A percentile compares a stretch with the other conserved stretches of the same genome.
Evolutionary conservation across 2,329 filamentous ascomycete species (phyloP).

Genomic region (Fusarium chuoi): DNA sequence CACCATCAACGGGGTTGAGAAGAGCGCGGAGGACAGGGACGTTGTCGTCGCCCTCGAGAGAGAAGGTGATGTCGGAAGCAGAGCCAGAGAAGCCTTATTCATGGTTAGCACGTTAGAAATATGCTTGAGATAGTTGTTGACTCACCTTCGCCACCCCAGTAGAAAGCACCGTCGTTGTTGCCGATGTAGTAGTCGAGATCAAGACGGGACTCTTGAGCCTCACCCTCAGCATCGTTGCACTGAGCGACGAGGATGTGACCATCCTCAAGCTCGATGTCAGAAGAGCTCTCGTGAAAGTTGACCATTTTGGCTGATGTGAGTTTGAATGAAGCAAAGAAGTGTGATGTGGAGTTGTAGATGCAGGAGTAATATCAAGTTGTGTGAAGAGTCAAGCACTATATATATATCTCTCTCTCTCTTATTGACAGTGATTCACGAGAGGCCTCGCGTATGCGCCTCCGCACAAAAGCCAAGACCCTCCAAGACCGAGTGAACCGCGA

Average conservation of each 20-base stretch:
- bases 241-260: slow-evolving; percentile 59
- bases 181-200: slow-evolving; percentile 63
- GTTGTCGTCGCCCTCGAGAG: slow-evolving; percentile 59
- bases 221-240: slow-evolving; percentile 54
- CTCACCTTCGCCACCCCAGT: slow-evolving; percentile 55
- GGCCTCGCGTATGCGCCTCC: slow-evolving; percentile 26
- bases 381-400: slow-evolving; percentile 1
- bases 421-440: slow-evolving; percentile 5
- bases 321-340: not conserved
- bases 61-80: slow-evolving; percentile 58
- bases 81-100: slow-evolving; percentile 56
- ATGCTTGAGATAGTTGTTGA: fast-evolving
- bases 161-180: slow-evolving; percentile 61
- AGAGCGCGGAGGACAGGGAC: slow-evolving; percentile 64
- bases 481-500: slow-evolving; percentile 35
- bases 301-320: slow-evolving; percentile 25
- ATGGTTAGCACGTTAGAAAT: not conserved
- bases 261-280: slow-evolving; percentile 60
- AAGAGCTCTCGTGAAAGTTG: slow-evolving; percentile 60
- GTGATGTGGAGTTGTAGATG: not conserved
- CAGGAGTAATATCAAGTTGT: not conserved
- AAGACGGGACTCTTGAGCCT: slow-evolving; percentile 56
- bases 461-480: slow-evolving; percentile 18
- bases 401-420: not conserved
- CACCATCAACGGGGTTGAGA: slow-evolving; percentile 56